These are phyloP conservation scores for Nicotiana paniculata DNA, from an alignment of 257 asterid species.

Conservation along the genomic window DNA sequence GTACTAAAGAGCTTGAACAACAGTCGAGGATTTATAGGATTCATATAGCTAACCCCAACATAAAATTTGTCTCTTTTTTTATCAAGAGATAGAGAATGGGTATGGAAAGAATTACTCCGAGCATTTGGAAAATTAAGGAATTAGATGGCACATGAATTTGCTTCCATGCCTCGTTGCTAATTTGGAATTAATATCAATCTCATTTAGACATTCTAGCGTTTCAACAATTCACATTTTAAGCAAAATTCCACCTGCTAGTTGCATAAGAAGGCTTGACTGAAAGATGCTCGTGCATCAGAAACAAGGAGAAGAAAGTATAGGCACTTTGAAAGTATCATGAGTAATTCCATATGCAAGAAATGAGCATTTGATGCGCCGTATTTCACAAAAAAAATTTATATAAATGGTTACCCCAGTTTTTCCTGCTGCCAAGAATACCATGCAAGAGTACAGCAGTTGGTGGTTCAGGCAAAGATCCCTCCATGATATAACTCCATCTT, in stretches of 20 bases:
- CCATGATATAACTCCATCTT: constrained; percentile 86
- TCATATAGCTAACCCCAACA: too few species aligned
- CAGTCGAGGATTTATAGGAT: too few species aligned
- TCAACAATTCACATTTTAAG: background rate
- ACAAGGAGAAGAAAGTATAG: background rate
- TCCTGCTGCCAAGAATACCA: constrained; percentile 96
- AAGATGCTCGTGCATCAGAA: background rate
- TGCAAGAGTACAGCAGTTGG: constrained; percentile 97
- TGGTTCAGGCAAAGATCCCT: constrained; percentile 69
- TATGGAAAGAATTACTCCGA: background rate
- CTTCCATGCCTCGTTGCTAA: background rate
- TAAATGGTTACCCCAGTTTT: constrained; percentile 71
- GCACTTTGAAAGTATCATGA: background rate
- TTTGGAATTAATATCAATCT: background rate
- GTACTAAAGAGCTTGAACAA: too few species aligned
- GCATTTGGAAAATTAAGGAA: background rate
- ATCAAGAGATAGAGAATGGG: background rate
- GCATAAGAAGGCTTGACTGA: background rate
- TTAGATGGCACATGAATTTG: background rate
- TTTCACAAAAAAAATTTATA: constrained; percentile 20
- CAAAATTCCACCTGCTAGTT: background rate
- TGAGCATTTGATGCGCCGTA: background rate
- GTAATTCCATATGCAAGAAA: background rate
- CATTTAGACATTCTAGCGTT: background rate
- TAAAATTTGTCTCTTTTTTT: background rate